Evolutionary conservation across 1,139 yeast species (phyloP).

Genomic region (Yamadazyma mexicana): DNA sequence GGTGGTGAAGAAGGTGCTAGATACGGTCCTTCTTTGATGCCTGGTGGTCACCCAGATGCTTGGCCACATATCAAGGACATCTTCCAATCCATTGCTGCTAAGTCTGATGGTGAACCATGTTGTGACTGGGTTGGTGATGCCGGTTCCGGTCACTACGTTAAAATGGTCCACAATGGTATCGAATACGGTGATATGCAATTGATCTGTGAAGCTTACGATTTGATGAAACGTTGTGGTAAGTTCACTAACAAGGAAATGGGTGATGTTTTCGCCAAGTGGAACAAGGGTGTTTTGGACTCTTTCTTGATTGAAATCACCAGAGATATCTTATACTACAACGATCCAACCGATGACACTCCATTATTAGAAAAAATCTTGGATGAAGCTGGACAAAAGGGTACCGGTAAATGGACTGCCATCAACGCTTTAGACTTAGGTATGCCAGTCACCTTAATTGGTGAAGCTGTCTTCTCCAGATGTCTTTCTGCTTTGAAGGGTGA

Average conservation of each 20-base stretch:
- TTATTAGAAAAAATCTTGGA: conserved; percentile 95
- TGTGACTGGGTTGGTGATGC: conserved; percentile 99
- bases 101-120: conserved; percentile 98
- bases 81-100: conserved; percentile 95
- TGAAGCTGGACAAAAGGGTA: conserved; percentile 99
- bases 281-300: conserved; percentile 96
- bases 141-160: conserved; percentile 98
- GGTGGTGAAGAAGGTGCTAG: conserved; percentile 99
- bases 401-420: conserved; percentile 99
- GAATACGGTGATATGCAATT: conserved; percentile 99
- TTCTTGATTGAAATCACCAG: conserved; percentile 96
- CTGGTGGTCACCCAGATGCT: conserved; percentile 97
- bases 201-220: conserved; percentile 96
- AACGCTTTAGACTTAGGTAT: conserved; percentile 96
- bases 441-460: conserved; percentile 98
- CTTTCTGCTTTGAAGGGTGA: conserved; percentile 89
- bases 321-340: conserved; percentile 84
- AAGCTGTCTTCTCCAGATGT: conserved; percentile 97
- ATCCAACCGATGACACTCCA: conserved; percentile 86
- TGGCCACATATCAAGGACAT: conserved; percentile 98
- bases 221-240: conserved; percentile 92
- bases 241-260: conserved; percentile 91
- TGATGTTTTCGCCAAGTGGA: conserved; percentile 90
- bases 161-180: conserved; percentile 99
- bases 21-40: conserved; percentile 98